A percentile compares a stretch with the other conserved stretches of the same genome.
phyloP scores from a whole-genome alignment of 495 filamentous ascomycete genomes.

The Trichoderma gamsii region DNA sequence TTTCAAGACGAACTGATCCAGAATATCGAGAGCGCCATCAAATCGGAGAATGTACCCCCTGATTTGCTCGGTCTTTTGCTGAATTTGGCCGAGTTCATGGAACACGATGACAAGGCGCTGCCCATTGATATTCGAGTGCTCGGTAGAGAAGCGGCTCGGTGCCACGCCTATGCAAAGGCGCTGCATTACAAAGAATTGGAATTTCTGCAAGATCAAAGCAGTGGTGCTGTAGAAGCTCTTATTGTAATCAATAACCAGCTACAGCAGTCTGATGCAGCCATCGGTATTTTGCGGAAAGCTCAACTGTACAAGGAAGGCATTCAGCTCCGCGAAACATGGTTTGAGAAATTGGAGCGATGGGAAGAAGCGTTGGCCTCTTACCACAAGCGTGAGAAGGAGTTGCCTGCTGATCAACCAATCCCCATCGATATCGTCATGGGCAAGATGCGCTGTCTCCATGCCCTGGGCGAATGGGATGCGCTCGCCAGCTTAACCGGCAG shows the following conservation, averaged over 20 bases:
- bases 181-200: constrained; percentile 98
- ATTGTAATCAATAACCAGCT: constrained; percentile 99
- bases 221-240: constrained; percentile 89
- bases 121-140: constrained; percentile 93
- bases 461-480: constrained; percentile 93
- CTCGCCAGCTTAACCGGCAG: constrained; percentile 82
- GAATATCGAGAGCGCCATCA: constrained; percentile 91
- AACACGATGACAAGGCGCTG: constrained; percentile 96
- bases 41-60: constrained; percentile 85
- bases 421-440: constrained; percentile 95
- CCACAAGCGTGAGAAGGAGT: constrained; percentile 66
- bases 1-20: constrained; percentile 88
- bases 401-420: constrained; percentile 49
- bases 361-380: constrained; percentile 95
- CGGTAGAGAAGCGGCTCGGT: constrained; percentile 87
- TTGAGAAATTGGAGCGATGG: constrained; percentile 96
- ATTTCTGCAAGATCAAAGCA: constrained; percentile 93
- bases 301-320: constrained; percentile 93
- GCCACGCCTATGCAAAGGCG: constrained; percentile 95
- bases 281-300: constrained; percentile 90
- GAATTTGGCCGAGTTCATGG: constrained; percentile 98
- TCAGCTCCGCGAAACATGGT: constrained; percentile 90
- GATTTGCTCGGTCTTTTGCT: constrained; percentile 91
- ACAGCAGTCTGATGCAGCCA: constrained; percentile 94
- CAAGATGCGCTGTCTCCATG: constrained; percentile 98